Percentiles rank a stretch among this genome's conserved stretches.
phyloP scores from a whole-genome alignment of 2,329 filamentous ascomycete species.

The Kalaharituber pfeilii region DNA sequence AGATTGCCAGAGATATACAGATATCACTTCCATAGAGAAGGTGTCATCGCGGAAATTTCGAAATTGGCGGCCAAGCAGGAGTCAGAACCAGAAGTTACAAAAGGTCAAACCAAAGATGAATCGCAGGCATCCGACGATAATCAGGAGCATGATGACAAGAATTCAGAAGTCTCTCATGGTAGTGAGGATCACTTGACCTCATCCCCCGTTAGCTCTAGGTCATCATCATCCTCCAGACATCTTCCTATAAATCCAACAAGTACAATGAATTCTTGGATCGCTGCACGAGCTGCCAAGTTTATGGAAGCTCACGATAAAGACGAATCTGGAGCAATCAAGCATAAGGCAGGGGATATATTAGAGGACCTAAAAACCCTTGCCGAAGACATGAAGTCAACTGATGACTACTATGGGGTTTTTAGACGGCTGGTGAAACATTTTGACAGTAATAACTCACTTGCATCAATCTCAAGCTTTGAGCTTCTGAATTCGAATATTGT shows the following conservation, averaged over 20 bases:
- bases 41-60: conserved; percentile 78
- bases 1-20: conserved; percentile 76
- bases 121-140: conserved; percentile 11
- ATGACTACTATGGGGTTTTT: conserved; percentile 51
- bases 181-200: conserved; percentile 31
- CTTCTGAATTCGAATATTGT: conserved; percentile 82
- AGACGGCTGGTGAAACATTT: conserved; percentile 64
- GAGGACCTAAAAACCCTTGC: conserved; percentile 54
- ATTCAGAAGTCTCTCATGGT: conserved; percentile 26
- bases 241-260: conserved; percentile 6
- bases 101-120: conserved; percentile 11
- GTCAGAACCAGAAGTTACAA: conserved; percentile 11
- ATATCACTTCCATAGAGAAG: conserved; percentile 93
- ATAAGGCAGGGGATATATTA: conserved; percentile 62
- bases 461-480: conserved; percentile 67
- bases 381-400: conserved; percentile 30
- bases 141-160: conserved; percentile 29
- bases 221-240: conserved; percentile 26
- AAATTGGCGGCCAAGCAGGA: conserved; percentile 45
- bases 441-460: conserved; percentile 43
- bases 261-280: conserved; percentile 40
- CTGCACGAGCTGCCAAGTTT: conserved; percentile 62
- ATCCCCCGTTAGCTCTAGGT: conserved; percentile 48
- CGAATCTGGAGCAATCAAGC: conserved; percentile 52
- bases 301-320: conserved; percentile 67